Conservation (phyloP, 371 early-diverging fungal genomes). For the Apophysomyces variabilis region DNA sequence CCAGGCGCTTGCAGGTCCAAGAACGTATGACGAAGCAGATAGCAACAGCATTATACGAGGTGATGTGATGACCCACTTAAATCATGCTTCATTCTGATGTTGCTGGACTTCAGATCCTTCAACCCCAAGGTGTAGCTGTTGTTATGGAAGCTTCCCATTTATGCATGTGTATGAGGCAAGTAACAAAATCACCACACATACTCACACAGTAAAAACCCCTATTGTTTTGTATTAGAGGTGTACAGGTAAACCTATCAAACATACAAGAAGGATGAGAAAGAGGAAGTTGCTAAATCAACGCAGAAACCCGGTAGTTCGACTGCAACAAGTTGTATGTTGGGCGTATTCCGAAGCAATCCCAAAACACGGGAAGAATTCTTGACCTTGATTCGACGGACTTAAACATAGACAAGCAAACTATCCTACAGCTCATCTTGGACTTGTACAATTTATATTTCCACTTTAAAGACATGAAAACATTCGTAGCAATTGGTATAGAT, state of each 20-base stretch:
- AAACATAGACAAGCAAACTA: background rate
- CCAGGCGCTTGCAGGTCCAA: slow-evolving; percentile 89
- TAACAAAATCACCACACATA: background rate
- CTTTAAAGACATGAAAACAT: too few species aligned
- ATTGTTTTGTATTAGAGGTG: slow-evolving; percentile 28
- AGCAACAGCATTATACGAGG: slow-evolving; percentile 69
- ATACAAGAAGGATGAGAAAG: background rate
- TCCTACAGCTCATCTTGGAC: too few species aligned
- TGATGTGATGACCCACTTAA: background rate
- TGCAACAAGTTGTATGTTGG: slow-evolving; percentile 93
- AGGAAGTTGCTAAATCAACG: background rate
- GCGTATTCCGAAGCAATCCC: slow-evolving; percentile 84
- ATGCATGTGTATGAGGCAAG: slow-evolving; percentile 36
- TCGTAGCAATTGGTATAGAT: too few species aligned
- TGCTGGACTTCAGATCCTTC: slow-evolving; percentile 70
- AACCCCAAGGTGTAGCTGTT: slow-evolving; percentile 96
- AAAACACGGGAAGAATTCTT: slow-evolving; percentile 97
- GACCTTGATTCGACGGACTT: slow-evolving; percentile 57
- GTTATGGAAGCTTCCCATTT: slow-evolving; percentile 89
- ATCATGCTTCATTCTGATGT: background rate
- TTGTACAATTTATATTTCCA: too few species aligned
- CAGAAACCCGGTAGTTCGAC: slow-evolving; percentile 92
- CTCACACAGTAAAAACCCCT: background rate
- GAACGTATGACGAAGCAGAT: slow-evolving; percentile 97
- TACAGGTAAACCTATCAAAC: slow-evolving; percentile 32